A percentile compares a stretch with the other conserved stretches of the same genome.
Evolutionary conservation across 78 protist species (phyloP).

Genomic region (Dictyostelium brefeldianum): DNA sequence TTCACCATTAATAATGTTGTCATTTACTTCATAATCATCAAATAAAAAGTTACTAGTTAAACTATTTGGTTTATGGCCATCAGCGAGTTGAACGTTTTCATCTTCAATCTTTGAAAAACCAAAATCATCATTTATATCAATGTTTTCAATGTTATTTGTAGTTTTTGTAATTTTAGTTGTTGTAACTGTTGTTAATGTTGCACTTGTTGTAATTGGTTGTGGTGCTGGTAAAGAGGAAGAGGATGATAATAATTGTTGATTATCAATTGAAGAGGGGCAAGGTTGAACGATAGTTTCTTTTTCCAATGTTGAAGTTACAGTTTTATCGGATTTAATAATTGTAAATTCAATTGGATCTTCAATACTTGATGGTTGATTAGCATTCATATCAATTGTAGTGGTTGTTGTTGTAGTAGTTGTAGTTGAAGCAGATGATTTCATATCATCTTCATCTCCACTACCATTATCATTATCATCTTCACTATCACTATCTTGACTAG

Average conservation of each 20-base stretch:
- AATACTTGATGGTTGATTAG: not conserved
- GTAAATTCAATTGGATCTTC: slow-evolving; percentile 6
- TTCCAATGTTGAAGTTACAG: not conserved
- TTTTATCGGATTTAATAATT: slow-evolving; percentile 12
- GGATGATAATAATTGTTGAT: not conserved
- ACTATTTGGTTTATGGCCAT: not conserved
- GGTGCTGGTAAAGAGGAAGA: not conserved
- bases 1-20: not conserved
- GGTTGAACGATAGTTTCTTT: not conserved
- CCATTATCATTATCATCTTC: not conserved
- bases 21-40: not conserved
- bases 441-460: not conserved
- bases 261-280: not conserved
- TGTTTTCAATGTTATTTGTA: not conserved
- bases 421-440: not conserved
- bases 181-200: not conserved
- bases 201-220: not conserved
- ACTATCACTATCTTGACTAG: not conserved
- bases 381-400: not conserved
- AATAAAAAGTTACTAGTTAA: not conserved
- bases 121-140: not conserved
- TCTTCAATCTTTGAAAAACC: slow-evolving; percentile 11
- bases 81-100: not conserved
- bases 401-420: not conserved
- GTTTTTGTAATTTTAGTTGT: not conserved